Conservation (phyloP, 768 basidiomycete genomes). For the Rhodotorula kratochvilovae region DNA sequence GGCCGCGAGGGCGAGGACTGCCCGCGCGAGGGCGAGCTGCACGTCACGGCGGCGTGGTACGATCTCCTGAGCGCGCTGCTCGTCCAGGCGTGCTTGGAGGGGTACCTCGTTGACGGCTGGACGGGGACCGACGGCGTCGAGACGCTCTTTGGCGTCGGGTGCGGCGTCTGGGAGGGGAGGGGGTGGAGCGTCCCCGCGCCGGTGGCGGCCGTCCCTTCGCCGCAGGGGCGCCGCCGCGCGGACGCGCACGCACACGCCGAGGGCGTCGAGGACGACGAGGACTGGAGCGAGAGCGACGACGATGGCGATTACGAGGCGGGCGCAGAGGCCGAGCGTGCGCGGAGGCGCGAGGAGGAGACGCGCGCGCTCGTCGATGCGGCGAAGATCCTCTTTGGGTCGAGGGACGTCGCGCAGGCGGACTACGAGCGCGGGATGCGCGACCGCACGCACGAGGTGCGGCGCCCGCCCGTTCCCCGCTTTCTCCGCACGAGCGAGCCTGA, state of each 20-base stretch:
- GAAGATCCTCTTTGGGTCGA: constrained; percentile 23
- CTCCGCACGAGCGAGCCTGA: not conserved
- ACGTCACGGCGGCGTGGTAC: constrained; percentile 71
- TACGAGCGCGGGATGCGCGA: constrained; percentile 71
- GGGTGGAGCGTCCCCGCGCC: constrained; percentile 28
- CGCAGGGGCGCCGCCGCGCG: no score
- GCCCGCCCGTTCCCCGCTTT: not conserved
- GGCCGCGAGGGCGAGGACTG: not conserved
- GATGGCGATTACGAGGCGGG: constrained; percentile 43
- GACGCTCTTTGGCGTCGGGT: constrained; percentile 66
- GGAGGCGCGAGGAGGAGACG: constrained; percentile 1
- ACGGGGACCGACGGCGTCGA: constrained; percentile 65
- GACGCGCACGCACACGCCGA: not conserved
- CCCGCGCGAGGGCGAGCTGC: not conserved
- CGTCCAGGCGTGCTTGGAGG: constrained; percentile 77
- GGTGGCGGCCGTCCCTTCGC: constrained; percentile 5
- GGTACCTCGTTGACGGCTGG: constrained; percentile 78
- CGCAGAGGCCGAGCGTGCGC: constrained; percentile 51
- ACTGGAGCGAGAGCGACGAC: constrained; percentile 4
- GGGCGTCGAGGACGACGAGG: not conserved
- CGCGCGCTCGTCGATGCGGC: constrained; percentile 24
- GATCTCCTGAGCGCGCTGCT: constrained; percentile 68
- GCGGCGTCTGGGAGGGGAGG: constrained; percentile 40
- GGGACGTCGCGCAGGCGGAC: constrained; percentile 59
- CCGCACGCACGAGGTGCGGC: constrained; percentile 59